Percentiles rank a stretch among this genome's conserved stretches.
Conservation (phyloP, 352 stramenopile genomes). For the Pythium volutum region DNA sequence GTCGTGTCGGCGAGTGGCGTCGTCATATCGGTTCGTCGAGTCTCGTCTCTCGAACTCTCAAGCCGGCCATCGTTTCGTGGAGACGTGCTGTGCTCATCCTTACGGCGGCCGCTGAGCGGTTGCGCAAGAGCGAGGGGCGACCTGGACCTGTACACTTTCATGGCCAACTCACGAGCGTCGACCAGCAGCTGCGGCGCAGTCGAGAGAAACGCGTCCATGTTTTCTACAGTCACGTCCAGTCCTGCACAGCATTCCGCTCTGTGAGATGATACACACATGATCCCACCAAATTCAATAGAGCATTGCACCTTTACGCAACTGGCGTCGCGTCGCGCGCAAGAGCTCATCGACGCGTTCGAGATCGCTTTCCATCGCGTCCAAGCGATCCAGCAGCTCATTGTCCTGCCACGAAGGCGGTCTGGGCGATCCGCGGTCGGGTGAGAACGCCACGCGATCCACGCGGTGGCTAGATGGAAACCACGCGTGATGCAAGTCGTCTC, state of each 20-base stretch:
- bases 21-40: not conserved
- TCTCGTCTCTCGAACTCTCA: not conserved
- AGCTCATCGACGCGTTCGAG: slow-evolving; percentile 58
- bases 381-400: slow-evolving; percentile 27
- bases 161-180: slow-evolving; percentile 44
- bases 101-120: not conserved
- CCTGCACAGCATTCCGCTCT: slow-evolving; percentile 21
- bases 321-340: slow-evolving; percentile 33
- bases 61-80: not conserved
- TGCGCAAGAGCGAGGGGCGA: not conserved
- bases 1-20: no score
- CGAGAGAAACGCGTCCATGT: slow-evolving; percentile 50
- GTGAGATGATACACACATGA: not conserved
- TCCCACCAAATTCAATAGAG: not conserved
- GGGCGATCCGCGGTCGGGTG: not conserved
- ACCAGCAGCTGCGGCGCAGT: slow-evolving; percentile 32
- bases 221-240: slow-evolving; percentile 26
- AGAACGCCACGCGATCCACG: not conserved
- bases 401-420: not conserved
- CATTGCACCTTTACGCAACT: slow-evolving; percentile 40
- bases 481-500: not conserved
- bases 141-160: slow-evolving; percentile 46
- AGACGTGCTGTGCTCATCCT: not conserved
- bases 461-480: not conserved
- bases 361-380: slow-evolving; percentile 54